Base-by-base conservation (phyloP, 2,329 filamentous ascomycete species). In the Phialophora tarda region DNA sequence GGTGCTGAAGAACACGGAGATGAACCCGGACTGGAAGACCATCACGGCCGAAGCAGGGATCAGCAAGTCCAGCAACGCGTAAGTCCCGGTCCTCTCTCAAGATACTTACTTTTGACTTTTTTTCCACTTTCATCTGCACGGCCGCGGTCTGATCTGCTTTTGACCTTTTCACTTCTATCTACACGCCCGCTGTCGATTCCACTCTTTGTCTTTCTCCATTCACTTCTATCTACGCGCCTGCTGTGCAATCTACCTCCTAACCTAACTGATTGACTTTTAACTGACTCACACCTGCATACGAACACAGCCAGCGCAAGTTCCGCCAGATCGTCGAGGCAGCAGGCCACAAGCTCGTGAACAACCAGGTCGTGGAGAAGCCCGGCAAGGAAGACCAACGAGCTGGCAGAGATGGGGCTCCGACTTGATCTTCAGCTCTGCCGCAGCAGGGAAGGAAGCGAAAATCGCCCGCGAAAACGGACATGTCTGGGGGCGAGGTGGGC, bases 301-400 rank as follows among this genome's bases (percentile, higher is more conserved):
- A n/a, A 50, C 21, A 50, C 24, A 51, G 48, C 2, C 48, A 51
- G 48, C 48, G 48, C 48, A 51, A 51, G 48, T 51, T 51, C 48
- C 48, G 48, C 48, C 48, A 51, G 21, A 51, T 51, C 48, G 21
- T 51, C 48, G 48, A 51, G 14, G 48, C 48, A 12, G 48, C 48
- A 26, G 48, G 48, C n/a, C 21, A 26, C 48, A 51, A 51, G 48
- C 48, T 51, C 23, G 48, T 51, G 21, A 51, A 51, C 23, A 51
- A 51, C 48, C 21, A 51, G 24, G 21, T 51, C 48, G 48, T 51
- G 11, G 48, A 21, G 44, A 2, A 44, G 2, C 17, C 38, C 5
- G 38, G 14, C 8, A 17, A 7, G 8, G 38, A 44, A 17, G 4
- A 44, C 17, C 38, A 17, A 14, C 12, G 17, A 41, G 38, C 12